Conservation (phyloP, 208 protist species). For the Naegleria gruberi region DNA sequence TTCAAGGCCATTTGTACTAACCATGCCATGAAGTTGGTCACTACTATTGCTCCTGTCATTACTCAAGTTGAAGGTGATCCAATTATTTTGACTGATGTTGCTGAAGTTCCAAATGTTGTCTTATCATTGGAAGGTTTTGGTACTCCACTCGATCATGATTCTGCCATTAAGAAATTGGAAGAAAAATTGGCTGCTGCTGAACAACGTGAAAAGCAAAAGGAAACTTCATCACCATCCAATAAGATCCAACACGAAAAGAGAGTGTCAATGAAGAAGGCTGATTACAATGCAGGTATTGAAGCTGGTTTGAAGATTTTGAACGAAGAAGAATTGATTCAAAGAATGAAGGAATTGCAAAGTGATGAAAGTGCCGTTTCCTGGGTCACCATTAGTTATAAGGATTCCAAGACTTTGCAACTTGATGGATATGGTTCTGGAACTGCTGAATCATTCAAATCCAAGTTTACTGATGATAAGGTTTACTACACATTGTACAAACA, state of each 20-base stretch:
- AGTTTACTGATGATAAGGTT: background rate
- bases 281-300: background rate
- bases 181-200: background rate
- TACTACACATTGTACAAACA: background rate
- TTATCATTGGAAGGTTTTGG: background rate
- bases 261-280: background rate
- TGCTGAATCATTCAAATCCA: background rate
- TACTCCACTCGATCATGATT: background rate
- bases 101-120: background rate
- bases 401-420: background rate
- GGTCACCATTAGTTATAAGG: background rate
- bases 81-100: background rate
- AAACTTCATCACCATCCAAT: background rate
- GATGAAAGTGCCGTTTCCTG: background rate
- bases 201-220: background rate
- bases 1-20: constrained; percentile 1
- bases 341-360: background rate
- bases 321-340: background rate
- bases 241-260: background rate
- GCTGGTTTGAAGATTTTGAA: background rate
- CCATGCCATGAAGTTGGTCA: background rate
- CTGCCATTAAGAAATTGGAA: background rate
- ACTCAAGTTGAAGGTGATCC: background rate
- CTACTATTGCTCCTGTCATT: background rate
- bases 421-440: background rate